Base-by-base conservation (phyloP, 164 flowering plant species). In the Magnolia changhungtana region DNA sequence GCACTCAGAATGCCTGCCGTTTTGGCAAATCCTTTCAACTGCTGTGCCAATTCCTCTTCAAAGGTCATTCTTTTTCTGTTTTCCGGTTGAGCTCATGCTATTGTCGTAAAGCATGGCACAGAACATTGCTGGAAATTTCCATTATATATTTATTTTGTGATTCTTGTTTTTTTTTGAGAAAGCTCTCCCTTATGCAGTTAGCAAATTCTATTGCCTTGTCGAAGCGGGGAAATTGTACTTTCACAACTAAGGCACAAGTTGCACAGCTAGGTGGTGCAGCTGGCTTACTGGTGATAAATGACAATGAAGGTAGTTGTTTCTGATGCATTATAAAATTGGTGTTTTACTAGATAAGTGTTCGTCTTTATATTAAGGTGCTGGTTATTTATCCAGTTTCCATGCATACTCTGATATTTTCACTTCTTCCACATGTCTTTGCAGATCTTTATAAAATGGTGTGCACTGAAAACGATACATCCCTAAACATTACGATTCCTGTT, bases 371-470 rank as follows among this genome's bases (percentile, higher is more conserved):
- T 49, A 58, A 19, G 50, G 27, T 50, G 10, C 49, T 23, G 7
- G 11, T 21, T 21, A 23, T 19, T 72, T 72, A 11, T 16, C 23
- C 14, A 2, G 4, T 49, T 16, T 50, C 50, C 29, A n/a, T 73
- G 20, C n/a, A 21, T 16, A 24, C 16, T 74, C 24, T 20, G 29
- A 63, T 74, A 29, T 61, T 64, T 64, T 59, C 2, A 14, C 10
- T 21, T 9, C 29, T 69, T 55, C 18, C n/a, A 18, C 23, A 7
- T 67, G 58, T 61, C 23, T 58, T 69, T 82, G 50, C 81, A 92
- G 98, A 88, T 68, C 85, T 89, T 69, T 76, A 72, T 74, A 82
- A 89, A 87, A 93, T 93, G 97, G 85, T 76, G 63, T 92, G 98
- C 80, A 70, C 86, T 73, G 84, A 81, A 11, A 85, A 88, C 80